Conservation (phyloP, 176 grass and related monocot genomes). For the Guadua angustifolia region DNA sequence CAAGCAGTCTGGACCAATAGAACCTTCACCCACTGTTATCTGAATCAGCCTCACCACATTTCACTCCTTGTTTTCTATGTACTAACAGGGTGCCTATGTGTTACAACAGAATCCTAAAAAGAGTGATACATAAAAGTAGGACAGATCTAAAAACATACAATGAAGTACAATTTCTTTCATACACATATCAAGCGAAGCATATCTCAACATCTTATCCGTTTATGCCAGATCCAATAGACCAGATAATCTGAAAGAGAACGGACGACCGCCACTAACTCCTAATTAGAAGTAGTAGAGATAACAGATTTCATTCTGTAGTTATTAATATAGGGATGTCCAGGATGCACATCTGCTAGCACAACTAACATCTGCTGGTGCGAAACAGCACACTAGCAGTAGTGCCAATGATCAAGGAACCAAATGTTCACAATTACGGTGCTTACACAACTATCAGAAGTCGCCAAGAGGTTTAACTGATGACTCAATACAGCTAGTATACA, state of each 20-base stretch:
- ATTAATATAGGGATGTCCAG: constrained; percentile 20
- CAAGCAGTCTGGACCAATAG: not conserved
- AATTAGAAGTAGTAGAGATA: too few species aligned
- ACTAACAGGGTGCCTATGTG: too few species aligned
- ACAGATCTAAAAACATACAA: too few species aligned
- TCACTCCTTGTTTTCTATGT: not conserved
- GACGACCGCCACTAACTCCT: too few species aligned
- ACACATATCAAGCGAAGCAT: too few species aligned
- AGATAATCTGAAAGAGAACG: too few species aligned
- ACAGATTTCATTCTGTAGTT: not conserved
- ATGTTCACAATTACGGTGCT: constrained; percentile 38
- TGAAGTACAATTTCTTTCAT: too few species aligned
- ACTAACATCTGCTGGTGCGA: not conserved
- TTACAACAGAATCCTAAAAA: too few species aligned
- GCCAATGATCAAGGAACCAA: not conserved
- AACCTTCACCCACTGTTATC: not conserved
- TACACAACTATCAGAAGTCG: constrained; percentile 26
- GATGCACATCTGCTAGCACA: not conserved
- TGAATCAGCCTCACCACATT: not conserved
- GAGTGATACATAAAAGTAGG: too few species aligned
- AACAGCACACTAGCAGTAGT: constrained; percentile 20
- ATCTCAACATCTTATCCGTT: too few species aligned
- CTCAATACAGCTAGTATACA: constrained; percentile 56
- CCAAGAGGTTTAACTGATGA: constrained; percentile 13
- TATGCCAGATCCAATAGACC: too few species aligned